Base-by-base conservation (phyloP, 768 basidiomycete genomes). In the Psilocybe tampanensis region DNA sequence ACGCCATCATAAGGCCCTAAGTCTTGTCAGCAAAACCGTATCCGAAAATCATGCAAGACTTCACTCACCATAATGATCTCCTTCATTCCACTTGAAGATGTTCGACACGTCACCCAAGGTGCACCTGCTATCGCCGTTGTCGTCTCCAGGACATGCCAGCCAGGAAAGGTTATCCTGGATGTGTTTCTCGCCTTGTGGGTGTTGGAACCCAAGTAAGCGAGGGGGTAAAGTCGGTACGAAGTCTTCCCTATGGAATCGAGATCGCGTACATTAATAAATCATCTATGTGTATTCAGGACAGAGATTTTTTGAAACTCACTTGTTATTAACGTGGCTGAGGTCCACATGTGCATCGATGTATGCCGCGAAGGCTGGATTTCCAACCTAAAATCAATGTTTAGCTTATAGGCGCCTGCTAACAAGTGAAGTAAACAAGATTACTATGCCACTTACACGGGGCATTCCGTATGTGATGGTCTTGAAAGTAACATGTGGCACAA, bases 381-480 rank as follows among this genome's bases (percentile, higher is more conserved):
- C 36, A n/a, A 39, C 36, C 36, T 39, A 39, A 15, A 3, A 15
- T 15, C 4, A 39, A 8, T 15, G n/a, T 13, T 8, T 4, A 13
- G 3, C 6, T 39, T 13, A 13, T 39, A 3, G 36, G 4, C 36
- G 15, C 13, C n/a, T 15, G 6, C 12, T 13, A 15, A 13, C n/a
- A n/a, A 39, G 4, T 5, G 12, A 39, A 39, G n/a, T n/a, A 39
- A 13, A 39, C n/a, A 39, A 15, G 29, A 29, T 39, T 5, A 39
- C 4, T 3, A 13, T 3, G 6, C 1, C 15, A 67, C 66, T 23
- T 65, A 76, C 78, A n/a, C 77, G 68, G 26, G 78, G 77, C 57
- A 74, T 59, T 8, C 74, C 77, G 48, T 76, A 80, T 8, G 65
- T 65, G 36, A 76, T 64, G n/a, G 66, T 70, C 34, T 52, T 67